Base-by-base conservation (phyloP, 1,284 basidiomycete genomes). In the Fomitopsis palustris region DNA sequence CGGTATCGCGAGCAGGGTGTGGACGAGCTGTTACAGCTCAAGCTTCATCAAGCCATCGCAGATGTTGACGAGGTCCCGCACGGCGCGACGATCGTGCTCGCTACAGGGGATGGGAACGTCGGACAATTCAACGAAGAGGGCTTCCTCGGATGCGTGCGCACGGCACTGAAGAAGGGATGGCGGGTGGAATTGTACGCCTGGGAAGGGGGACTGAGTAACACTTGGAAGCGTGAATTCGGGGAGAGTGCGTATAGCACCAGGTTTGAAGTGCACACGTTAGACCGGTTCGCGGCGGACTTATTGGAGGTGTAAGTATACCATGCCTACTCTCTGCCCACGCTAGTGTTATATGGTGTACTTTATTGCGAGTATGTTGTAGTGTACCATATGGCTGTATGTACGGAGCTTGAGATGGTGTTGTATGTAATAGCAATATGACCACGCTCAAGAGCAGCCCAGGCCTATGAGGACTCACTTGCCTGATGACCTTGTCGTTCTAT, bases 51-150 rank as follows among this genome's bases (percentile, higher is more conserved):
- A 69, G 87, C 88, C 7, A 78, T 96, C 54, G 85, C 89, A 4
- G 85, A 83, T 51, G 80, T 82, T 12, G 85, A 92, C 67, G 77
- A 78, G 2, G 84, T 82, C 0, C 83, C 84, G 3, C 68, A 77
- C 10, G 82, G 84, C 1, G 83, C 86, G 5, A 93, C 92, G 21
- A 90, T 95, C 65, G 87, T 95, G 39, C 82, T 96, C 37, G 93
- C 92, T 1, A 95, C 94, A 0, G 93, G 93, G 3, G 93, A 96
- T 70, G 93, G 92, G 21, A 92, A 92, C 67, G 87, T 88, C 12
- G 90, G 91, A 2, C 88, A 95, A 70, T 95, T 94, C 70, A 94
- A 87, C 71, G 89, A 92, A 61, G 89, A 93, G 66, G 93, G 93
- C 3, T 96, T 95, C 74, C 72, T 93, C 29, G 92, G 93, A 0